Conservation (phyloP, 345 rosid species). For the Salix viminalis region DNA sequence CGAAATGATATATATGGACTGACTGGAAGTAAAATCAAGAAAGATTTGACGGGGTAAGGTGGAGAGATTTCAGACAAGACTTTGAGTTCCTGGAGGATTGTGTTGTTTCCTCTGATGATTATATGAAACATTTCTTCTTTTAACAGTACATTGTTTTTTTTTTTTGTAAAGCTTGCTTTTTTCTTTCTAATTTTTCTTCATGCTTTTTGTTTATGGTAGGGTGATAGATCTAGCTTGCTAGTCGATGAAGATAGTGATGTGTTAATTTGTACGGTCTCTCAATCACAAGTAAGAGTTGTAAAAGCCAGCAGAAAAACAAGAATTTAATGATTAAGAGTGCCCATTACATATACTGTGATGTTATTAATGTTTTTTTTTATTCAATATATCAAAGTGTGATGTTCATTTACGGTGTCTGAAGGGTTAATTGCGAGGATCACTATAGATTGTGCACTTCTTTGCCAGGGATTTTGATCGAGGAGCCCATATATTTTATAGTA, state of each 20-base stretch:
- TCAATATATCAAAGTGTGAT: neutral
- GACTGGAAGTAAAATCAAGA: slow-evolving; percentile 49
- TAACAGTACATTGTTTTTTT: slow-evolving; percentile 32
- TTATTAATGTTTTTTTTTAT: too few relatives aligned
- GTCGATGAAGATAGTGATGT: slow-evolving; percentile 6
- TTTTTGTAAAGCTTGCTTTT: slow-evolving; percentile 11
- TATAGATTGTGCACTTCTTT: neutral
- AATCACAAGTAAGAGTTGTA: slow-evolving; percentile 1
- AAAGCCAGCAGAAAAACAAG: slow-evolving; percentile 13
- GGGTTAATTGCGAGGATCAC: neutral
- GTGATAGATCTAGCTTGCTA: slow-evolving; percentile 1
- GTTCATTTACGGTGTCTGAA: neutral
- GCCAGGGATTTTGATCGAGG: neutral
- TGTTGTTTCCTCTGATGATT: slow-evolving; percentile 25
- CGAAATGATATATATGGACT: slow-evolving; percentile 20
- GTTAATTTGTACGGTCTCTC: slow-evolving; percentile 13
- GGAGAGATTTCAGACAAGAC: slow-evolving; percentile 21
- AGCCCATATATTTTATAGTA: slow-evolving; percentile 7
- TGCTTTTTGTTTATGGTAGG: slow-evolving; percentile 21
- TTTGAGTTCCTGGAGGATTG: slow-evolving; percentile 31
- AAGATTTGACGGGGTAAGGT: slow-evolving; percentile 76
- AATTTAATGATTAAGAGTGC: too few relatives aligned
- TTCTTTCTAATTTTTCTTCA: slow-evolving; percentile 6
- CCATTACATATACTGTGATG: too few relatives aligned
- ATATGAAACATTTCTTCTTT: slow-evolving; percentile 34